Evolutionary conservation across 2,329 filamentous ascomycete genomes (phyloP).

Genomic region (Epichloe gansuensis): DNA sequence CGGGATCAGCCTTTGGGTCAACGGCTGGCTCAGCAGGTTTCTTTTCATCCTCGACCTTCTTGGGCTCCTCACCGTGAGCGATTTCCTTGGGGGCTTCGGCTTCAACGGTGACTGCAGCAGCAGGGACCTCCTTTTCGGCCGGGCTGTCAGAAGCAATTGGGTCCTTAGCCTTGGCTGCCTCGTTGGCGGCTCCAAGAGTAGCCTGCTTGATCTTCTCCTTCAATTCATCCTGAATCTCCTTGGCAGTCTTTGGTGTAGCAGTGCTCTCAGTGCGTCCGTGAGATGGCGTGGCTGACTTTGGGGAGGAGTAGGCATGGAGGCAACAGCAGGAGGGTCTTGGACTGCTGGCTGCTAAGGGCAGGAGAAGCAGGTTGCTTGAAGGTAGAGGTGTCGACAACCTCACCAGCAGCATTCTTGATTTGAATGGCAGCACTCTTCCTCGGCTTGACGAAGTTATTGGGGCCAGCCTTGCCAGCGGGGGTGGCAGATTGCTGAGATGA

Average conservation of each 20-base stretch:
- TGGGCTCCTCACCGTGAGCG: neutral
- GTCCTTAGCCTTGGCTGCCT: conserved; percentile 18
- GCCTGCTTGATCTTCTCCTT: conserved; percentile 65
- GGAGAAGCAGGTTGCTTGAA: conserved; percentile 47
- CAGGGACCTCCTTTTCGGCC: conserved; percentile 9
- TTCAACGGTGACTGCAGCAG: neutral
- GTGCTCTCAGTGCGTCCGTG: conserved; percentile 62
- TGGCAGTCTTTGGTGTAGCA: conserved; percentile 55
- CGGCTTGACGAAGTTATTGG: conserved; percentile 36
- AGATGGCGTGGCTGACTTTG: conserved; percentile 56
- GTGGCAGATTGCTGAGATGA: conserved; percentile 52
- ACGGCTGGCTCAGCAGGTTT: conserved; percentile 19
- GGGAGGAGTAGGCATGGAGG: conserved; percentile 71
- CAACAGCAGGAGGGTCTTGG: conserved; percentile 57
- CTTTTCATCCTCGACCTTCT: conserved; percentile 10
- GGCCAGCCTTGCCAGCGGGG: conserved; percentile 39
- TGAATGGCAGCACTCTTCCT: conserved; percentile 64
- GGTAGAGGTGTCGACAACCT: conserved; percentile 58
- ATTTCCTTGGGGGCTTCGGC: conserved; percentile 4
- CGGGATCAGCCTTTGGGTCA: conserved; percentile 26
- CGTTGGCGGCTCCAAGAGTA: conserved; percentile 23
- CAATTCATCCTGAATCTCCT: conserved; percentile 75
- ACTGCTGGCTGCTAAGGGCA: conserved; percentile 38
- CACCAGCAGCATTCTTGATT: conserved; percentile 75
- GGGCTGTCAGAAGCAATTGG: conserved; percentile 19